Evolutionary conservation across 148 eudicot genomes (phyloP).

Genomic region (Gaultheria prostrata): DNA sequence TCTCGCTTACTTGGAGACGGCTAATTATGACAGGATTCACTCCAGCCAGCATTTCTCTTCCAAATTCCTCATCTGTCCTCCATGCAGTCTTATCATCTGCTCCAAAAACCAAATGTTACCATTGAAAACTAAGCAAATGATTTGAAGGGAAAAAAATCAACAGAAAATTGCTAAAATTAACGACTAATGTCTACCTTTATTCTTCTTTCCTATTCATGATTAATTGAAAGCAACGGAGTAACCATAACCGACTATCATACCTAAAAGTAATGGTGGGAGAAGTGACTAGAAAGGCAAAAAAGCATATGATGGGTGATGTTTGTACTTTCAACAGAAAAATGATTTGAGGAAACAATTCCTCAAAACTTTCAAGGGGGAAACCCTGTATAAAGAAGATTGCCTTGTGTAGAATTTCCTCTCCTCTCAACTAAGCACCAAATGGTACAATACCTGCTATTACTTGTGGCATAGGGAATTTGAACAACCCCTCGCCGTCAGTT

Average conservation of each 20-base stretch:
- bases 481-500: constrained; percentile 45
- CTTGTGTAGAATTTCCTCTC: too few relatives aligned
- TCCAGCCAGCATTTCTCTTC: constrained; percentile 79
- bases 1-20: constrained; percentile 48
- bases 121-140: not conserved
- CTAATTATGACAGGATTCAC: constrained; percentile 55
- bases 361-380: too few relatives aligned
- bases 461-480: constrained; percentile 69
- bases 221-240: not conserved
- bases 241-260: too few relatives aligned
- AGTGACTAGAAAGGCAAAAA: too few relatives aligned
- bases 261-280: too few relatives aligned
- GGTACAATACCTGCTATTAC: constrained; percentile 55
- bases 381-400: too few relatives aligned
- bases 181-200: not conserved
- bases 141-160: too few relatives aligned
- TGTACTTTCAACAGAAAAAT: too few relatives aligned
- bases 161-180: too few relatives aligned
- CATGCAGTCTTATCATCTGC: constrained; percentile 65
- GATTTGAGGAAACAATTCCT: too few relatives aligned
- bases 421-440: not conserved
- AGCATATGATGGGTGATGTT: too few relatives aligned
- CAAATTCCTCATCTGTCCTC: constrained; percentile 76
- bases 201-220: not conserved
- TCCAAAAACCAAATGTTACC: not conserved